phyloP scores from a whole-genome alignment of 1,284 basidiomycete genomes.

The Sporisorium iseilematis-ciliati region DNA sequence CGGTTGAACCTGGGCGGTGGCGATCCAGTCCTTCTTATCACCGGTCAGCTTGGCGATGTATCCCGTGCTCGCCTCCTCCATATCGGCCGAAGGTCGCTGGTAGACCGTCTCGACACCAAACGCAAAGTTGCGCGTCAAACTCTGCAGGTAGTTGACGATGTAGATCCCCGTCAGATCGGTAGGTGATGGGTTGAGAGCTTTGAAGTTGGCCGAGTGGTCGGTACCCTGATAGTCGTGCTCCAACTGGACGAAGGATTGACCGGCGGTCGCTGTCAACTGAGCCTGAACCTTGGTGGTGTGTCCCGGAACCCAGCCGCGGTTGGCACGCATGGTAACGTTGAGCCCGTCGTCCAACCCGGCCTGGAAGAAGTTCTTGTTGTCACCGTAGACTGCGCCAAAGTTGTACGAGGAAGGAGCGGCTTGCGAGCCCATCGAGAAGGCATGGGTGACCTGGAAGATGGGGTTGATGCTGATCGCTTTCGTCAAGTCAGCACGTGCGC shows the following conservation, averaged over 20 bases:
- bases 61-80: conserved; percentile 79
- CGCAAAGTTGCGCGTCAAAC: conserved; percentile 90
- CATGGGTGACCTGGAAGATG: conserved; percentile 97
- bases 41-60: conserved; percentile 83
- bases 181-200: conserved; percentile 92
- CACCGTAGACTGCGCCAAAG: conserved; percentile 93
- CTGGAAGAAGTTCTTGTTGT: conserved; percentile 84
- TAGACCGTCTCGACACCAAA: conserved; percentile 90
- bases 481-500: conserved; percentile 92
- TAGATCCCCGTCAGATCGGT: conserved; percentile 91
- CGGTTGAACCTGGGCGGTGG: conserved; percentile 86
- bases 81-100: conserved; percentile 76
- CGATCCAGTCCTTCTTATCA: conserved; percentile 74
- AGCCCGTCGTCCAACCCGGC: conserved; percentile 94
- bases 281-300: conserved; percentile 89
- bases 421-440: conserved; percentile 82
- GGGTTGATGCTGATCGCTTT: conserved; percentile 94
- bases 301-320: conserved; percentile 85
- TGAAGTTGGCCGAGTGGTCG: conserved; percentile 89
- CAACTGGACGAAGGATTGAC: conserved; percentile 75
- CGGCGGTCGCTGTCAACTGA: conserved; percentile 76
- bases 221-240: conserved; percentile 94
- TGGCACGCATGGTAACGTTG: conserved; percentile 87
- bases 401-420: conserved; percentile 79
- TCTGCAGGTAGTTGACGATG: conserved; percentile 93